phyloP scores from a whole-genome alignment of 2,329 filamentous ascomycete genomes.

The Penicillium brevicompactum region DNA sequence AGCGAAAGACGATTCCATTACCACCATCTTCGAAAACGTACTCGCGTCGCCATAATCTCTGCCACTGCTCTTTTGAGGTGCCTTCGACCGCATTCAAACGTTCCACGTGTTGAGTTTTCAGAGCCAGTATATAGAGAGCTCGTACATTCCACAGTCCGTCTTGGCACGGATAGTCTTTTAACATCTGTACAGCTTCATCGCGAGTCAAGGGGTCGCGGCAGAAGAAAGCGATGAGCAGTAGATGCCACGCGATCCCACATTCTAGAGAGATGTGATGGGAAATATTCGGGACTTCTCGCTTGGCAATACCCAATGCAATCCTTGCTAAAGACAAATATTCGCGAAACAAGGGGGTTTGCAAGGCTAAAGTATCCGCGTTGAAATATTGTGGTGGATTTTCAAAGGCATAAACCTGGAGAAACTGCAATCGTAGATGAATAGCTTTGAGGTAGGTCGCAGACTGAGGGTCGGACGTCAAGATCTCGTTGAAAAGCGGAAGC shows the following conservation, averaged over 20 bases:
- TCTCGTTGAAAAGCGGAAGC: neutral
- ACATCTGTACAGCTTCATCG: neutral
- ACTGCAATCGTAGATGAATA: neutral
- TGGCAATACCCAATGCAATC: neutral
- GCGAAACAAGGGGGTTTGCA: neutral
- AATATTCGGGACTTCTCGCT: neutral
- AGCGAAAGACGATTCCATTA: conserved; percentile 5
- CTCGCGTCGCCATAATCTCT: conserved; percentile 4
- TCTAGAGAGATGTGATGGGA: neutral
- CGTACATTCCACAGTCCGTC: neutral
- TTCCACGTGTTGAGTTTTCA: neutral
- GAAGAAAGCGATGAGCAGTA: neutral
- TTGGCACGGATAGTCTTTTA: neutral
- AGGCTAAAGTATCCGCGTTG: neutral
- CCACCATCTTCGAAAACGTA: conserved; percentile 3
- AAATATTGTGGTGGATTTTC: neutral
- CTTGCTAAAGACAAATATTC: neutral
- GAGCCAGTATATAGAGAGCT: neutral
- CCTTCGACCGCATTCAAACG: conserved; percentile 1
- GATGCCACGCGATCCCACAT: neutral
- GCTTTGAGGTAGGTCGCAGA: neutral
- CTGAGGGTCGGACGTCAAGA: neutral
- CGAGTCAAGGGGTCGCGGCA: neutral
- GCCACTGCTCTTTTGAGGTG: conserved; percentile 6
- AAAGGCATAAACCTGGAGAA: neutral